Conservation (phyloP, 345 rosid genomes). For the Rubroshorea leprosula region DNA sequence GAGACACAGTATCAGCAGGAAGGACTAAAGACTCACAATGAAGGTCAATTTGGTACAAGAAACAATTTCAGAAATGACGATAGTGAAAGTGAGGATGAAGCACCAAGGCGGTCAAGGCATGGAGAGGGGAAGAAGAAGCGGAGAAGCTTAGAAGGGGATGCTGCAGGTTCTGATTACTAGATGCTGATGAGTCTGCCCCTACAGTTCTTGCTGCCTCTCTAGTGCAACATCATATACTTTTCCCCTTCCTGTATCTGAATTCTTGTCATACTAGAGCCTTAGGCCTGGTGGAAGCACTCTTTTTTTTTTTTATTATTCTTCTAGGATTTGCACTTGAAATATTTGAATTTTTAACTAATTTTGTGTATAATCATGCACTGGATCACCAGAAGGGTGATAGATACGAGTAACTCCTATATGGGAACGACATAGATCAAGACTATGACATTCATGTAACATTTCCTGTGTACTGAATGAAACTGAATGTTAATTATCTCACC, state of each 20-base stretch:
- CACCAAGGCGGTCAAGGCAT: slow-evolving; percentile 94
- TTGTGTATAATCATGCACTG: too few relatives aligned
- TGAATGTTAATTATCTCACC: too few relatives aligned
- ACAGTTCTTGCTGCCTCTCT: background rate
- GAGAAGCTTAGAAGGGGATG: slow-evolving; percentile 32
- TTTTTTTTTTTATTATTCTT: too few relatives aligned
- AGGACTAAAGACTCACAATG: slow-evolving; percentile 37
- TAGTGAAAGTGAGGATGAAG: slow-evolving; percentile 88
- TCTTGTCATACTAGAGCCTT: background rate
- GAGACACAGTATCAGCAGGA: slow-evolving; percentile 38
- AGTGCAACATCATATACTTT: background rate
- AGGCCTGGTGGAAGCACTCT: too few relatives aligned
- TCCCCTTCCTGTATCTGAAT: background rate
- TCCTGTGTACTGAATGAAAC: too few relatives aligned
- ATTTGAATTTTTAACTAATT: too few relatives aligned
- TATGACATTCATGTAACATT: too few relatives aligned
- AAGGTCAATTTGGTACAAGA: slow-evolving; percentile 43
- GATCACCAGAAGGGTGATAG: too few relatives aligned
- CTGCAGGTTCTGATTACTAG: background rate
- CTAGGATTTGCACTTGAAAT: too few relatives aligned
- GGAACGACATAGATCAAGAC: too few relatives aligned
- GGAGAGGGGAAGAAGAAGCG: slow-evolving; percentile 87
- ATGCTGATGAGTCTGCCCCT: background rate
- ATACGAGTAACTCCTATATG: too few relatives aligned
- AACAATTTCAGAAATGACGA: slow-evolving; percentile 60